Evolutionary conservation across 176 grass and related monocot species (phyloP).

Genomic region (Hsuehochloa calcarea): DNA sequence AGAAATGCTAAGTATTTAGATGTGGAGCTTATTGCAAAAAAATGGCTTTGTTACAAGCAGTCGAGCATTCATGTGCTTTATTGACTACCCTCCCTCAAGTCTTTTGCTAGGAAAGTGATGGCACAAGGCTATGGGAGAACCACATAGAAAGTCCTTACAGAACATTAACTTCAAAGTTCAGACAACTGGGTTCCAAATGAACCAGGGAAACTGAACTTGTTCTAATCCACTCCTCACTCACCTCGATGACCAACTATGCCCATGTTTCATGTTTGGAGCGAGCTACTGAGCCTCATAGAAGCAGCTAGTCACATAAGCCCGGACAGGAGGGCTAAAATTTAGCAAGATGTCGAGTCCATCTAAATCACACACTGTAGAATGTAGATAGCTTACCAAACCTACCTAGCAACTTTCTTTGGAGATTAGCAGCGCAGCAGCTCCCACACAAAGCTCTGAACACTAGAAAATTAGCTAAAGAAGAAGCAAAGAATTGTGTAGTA

Average conservation of each 20-base stretch:
- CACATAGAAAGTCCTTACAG: neutral
- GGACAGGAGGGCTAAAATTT: neutral
- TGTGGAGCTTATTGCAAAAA: neutral
- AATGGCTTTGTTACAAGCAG: neutral
- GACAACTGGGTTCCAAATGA: conserved; percentile 10
- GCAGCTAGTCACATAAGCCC: neutral
- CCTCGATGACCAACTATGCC: neutral
- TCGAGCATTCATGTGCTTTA: neutral
- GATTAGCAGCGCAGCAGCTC: neutral
- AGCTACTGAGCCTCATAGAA: neutral
- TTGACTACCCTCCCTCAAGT: neutral
- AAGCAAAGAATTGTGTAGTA: neutral
- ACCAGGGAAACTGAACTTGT: neutral
- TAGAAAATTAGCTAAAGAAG: neutral
- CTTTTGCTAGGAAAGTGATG: neutral
- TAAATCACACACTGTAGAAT: neutral
- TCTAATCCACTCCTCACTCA: conserved; percentile 11
- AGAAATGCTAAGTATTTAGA: neutral
- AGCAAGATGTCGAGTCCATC: neutral
- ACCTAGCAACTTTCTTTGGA: neutral
- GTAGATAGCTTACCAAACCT: neutral
- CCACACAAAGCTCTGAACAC: neutral
- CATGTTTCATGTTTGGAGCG: neutral
- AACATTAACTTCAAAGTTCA: neutral
- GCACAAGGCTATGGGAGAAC: neutral